Conservation (phyloP, 2,329 filamentous ascomycete species). For the Lithohypha guttulata region DNA sequence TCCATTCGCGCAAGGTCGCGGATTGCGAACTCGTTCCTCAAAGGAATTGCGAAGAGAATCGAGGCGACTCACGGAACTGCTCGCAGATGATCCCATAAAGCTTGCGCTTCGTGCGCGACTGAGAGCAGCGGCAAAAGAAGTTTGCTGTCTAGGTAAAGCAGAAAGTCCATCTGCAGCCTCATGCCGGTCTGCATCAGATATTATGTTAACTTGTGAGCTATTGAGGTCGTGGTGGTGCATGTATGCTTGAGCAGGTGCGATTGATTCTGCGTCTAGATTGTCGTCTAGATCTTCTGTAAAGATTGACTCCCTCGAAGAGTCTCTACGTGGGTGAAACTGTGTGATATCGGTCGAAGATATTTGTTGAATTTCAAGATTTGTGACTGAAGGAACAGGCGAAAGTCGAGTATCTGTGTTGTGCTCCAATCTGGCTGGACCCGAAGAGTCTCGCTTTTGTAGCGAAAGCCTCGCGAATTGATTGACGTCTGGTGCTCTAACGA, state of each 20-base stretch:
- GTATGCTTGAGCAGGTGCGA: conserved; percentile 16
- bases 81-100: conserved; percentile 11
- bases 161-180: conserved; percentile 23
- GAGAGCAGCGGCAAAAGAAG: conserved; percentile 14
- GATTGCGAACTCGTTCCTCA: conserved; percentile 26
- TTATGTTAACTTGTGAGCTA: conserved; percentile 17
- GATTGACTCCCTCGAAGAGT: conserved; percentile 1
- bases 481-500: conserved; percentile 26
- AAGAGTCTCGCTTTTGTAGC: conserved; percentile 23
- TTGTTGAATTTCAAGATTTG: conserved; percentile 23
- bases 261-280: conserved; percentile 11
- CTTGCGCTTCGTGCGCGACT: conserved; percentile 14
- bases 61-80: conserved; percentile 15
- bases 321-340: neutral
- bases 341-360: conserved; percentile 14
- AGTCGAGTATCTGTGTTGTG: conserved; percentile 26
- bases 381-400: conserved; percentile 36
- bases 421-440: conserved; percentile 9
- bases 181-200: conserved; percentile 12
- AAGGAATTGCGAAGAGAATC: conserved; percentile 20
- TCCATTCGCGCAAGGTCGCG: conserved; percentile 23
- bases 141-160: conserved; percentile 17
- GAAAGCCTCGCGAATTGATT: conserved; percentile 31
- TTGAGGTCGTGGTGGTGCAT: conserved; percentile 17
- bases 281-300: conserved; percentile 17